These are phyloP conservation scores for Cyanophora paradoxa DNA, from an alignment of 78 protist genomes.

Conservation along the genomic window DNA sequence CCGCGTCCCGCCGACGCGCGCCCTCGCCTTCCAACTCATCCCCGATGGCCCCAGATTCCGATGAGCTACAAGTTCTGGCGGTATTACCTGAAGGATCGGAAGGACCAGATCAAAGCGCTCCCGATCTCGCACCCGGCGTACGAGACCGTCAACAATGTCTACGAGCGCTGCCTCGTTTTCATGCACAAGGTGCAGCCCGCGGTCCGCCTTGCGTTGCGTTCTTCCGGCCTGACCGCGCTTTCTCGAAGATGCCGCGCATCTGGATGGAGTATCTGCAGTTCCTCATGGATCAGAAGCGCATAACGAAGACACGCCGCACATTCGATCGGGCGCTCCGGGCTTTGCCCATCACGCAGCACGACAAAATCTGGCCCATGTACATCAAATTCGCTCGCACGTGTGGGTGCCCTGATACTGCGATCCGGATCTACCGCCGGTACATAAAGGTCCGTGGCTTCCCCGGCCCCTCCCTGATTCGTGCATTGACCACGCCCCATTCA, in stretches of 20 bases:
- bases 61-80: conserved; percentile 89
- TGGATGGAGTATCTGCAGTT: conserved; percentile 89
- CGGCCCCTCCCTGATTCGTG: background rate
- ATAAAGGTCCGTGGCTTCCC: conserved; percentile 38
- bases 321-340: conserved; percentile 87
- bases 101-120: background rate
- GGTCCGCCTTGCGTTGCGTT: background rate
- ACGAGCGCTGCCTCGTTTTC: conserved; percentile 80
- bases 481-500: background rate
- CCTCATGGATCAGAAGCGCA: conserved; percentile 52
- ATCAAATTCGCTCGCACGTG: conserved; percentile 13
- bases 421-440: conserved; percentile 74
- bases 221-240: background rate
- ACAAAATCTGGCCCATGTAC: conserved; percentile 86
- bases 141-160: conserved; percentile 55
- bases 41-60: conserved; percentile 34
- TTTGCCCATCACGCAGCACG: conserved; percentile 96
- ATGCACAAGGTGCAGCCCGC: conserved; percentile 71
- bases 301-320: conserved; percentile 77
- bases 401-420: conserved; percentile 72
- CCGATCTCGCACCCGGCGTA: conserved; percentile 47
- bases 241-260: conserved; percentile 94
- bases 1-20: background rate
- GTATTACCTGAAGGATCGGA: conserved; percentile 46
- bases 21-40: background rate